Evolutionary conservation across 1,139 yeast species (phyloP).

Genomic region (Geotrichum reessii): DNA sequence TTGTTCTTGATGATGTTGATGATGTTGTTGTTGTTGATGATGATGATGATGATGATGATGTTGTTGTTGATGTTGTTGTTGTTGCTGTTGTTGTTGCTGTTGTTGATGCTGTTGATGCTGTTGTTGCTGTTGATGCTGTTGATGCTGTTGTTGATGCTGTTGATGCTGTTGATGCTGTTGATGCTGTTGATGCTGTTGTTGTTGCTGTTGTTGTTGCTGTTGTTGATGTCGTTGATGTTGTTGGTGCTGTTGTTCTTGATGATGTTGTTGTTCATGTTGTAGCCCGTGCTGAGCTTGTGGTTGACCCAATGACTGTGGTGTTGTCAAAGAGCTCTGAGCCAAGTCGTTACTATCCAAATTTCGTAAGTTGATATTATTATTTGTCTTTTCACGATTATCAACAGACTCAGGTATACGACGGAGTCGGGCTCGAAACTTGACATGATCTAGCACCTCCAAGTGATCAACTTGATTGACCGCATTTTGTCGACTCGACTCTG

Average conservation of each 20-base stretch:
- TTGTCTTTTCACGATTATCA: background rate
- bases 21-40: background rate
- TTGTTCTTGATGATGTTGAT: background rate
- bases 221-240: background rate
- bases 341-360: background rate
- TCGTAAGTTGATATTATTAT: background rate
- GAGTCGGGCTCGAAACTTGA: background rate
- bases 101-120: background rate
- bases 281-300: no score
- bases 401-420: background rate
- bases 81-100: background rate
- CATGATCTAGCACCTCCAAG: background rate
- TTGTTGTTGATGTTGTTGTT: background rate
- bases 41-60: background rate
- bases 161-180: background rate
- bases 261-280: background rate
- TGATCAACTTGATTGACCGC: background rate
- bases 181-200: background rate
- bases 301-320: background rate
- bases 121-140: background rate
- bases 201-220: background rate
- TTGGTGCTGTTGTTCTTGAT: background rate
- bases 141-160: background rate
- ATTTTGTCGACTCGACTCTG: background rate
- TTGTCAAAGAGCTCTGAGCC: background rate